Evolutionary conservation across 129 eudicot genomes (phyloP).

Genomic region (Centaurea solstitialis): DNA sequence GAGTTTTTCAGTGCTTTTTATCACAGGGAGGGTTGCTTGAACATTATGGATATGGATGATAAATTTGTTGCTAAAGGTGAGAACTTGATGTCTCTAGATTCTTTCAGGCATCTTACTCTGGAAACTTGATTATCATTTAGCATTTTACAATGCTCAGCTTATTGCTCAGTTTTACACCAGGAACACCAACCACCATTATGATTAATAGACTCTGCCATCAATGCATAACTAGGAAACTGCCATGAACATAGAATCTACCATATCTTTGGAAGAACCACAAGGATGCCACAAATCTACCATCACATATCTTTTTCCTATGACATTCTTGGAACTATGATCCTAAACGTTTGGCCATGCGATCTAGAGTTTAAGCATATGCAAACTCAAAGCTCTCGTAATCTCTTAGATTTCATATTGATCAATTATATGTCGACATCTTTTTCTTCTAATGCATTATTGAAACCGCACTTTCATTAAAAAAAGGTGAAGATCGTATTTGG

Average conservation of each 20-base stretch:
- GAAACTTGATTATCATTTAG: not conserved
- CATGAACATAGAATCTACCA: not conserved
- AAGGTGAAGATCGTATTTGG: not conserved
- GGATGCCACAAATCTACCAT: not conserved
- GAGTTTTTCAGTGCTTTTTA: conserved; percentile 23
- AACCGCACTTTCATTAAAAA: not conserved
- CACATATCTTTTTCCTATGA: not conserved
- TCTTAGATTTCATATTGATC: not conserved
- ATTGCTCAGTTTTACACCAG: not conserved
- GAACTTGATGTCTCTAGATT: conserved; percentile 4
- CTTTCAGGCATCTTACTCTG: not conserved
- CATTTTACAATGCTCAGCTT: conserved; percentile 15
- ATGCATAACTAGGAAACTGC: not conserved
- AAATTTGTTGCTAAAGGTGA: conserved; percentile 48
- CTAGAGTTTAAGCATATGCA: not conserved
- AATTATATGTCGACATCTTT: not conserved
- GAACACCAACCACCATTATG: not conserved
- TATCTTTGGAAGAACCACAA: not conserved
- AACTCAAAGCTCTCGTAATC: not conserved
- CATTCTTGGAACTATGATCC: not conserved
- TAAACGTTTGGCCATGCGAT: not conserved
- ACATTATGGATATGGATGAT: conserved; percentile 49
- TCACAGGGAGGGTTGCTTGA: conserved; percentile 39
- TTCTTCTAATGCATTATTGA: not conserved
- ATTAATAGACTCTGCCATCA: not conserved